Evolutionary conservation across 2,329 filamentous ascomycete species (phyloP), one percentile per base, ranked within the genome.

Genomic region (Diaporthe citri): DNA sequence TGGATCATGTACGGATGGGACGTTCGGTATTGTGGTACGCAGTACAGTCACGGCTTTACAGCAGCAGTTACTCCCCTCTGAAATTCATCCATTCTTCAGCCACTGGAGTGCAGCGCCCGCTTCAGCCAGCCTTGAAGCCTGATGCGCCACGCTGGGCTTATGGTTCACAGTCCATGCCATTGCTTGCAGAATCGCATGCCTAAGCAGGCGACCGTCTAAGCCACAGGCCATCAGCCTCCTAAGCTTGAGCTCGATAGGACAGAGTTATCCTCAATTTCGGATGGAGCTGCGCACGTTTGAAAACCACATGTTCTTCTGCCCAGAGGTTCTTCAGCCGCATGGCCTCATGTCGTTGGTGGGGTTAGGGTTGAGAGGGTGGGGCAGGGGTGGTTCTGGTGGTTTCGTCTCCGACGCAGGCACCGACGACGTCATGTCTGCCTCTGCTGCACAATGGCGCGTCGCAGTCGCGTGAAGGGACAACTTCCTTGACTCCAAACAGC

Each of bases 341-440:
- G 12, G 36, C 43, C 6, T 13, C 17, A 9, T 22, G 20, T 48
- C 17, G 17, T 48, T 48, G 4, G 56, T 7, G 2, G 46, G 64
- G 64, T 67, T 67, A 67, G 64, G 64, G 62, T 39, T 17, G 13
- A 20, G 8, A n/a, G 10, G n/a, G n/a, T n/a, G n/a, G n/a, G n/a
- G n/a, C n/a, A 31, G 52, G 25, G 28, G 28, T 13, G 52, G 52
- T 56, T 56, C 3, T 56, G 13, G 15, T 34, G 31, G 31, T 31
- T 31, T 31, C 4, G 52, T 22, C 28, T 56, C 28, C 12, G 46
- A 52, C 31, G 46, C 62, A 46, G 7, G 22, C 43, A 36, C 7
- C 31, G 13, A 22, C 62, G 64, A 52, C 64, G 64, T 67, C 64
- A 52, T 52, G 31, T 67, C 31, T 25, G 31, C 31, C 31, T n/a